Evolutionary conservation across 176 grass and related monocot species (phyloP), one percentile per base, ranked within the genome.

Genomic region (Cenchrus fungigraminus): DNA sequence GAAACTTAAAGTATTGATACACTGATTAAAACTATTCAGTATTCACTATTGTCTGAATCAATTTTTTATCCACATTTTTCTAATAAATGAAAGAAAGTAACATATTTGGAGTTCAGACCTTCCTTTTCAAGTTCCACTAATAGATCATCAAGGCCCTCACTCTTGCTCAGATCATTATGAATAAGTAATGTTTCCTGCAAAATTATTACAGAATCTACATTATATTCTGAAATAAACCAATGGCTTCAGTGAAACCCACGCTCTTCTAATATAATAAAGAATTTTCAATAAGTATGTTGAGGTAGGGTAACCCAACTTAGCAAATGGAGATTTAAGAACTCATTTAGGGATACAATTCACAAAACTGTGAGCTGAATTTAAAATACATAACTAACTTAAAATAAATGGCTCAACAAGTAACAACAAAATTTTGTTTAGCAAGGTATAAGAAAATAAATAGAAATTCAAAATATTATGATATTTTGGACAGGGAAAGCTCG

Each of bases 161-260:
- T 92, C 11, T 88, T 97, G 65, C 89, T 92, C 5, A 99, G 87
- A 86, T 92, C 87, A 82, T 94, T 97, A 87, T 99, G 97, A 82
- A 99, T 78, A 82, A 99, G 93, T 70, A 99, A 64, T 69, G 97
- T 99, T 94, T 99, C 97, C 97, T 99, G 86, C 58, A 88, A 34
- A 86, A 9, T 68, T 59, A 32, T 68, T 61, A 68, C 13, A 62
- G 4, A 68, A 44, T 8, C 9, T 68, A 43, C 6, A 56, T 83
- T 28, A 70, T 3, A 76, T 77, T 76, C 81, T 13, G 47, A 76
- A 58, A 50, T 6, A 61, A 77, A 76, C 32, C 50, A 77, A 70
- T 14, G 40, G 2, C 10, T 47, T 58, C 37, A 34, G 49, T 46
- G 65, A 25, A 49, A 71, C 12, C 10, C 11, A 9, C 3, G 12